A percentile compares a stretch with the other conserved stretches of the same genome.
Evolutionary conservation across 495 filamentous ascomycete species (phyloP).

Genomic region (Penicillium psychrofluorescens): DNA sequence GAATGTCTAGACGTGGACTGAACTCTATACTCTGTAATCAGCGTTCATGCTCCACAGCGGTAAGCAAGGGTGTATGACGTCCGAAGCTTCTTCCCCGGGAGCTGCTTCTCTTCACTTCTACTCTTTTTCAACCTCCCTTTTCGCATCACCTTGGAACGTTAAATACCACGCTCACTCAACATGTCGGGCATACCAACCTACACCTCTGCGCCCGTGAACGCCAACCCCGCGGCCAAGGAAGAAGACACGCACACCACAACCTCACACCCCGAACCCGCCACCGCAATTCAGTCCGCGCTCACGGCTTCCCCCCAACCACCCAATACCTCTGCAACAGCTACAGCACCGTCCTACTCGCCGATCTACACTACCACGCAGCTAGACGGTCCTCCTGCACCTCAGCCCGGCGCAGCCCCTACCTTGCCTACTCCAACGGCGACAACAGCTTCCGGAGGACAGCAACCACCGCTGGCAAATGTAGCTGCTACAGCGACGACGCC

Average conservation of each 20-base stretch:
- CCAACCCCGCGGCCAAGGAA: slow-evolving; percentile 26
- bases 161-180: background rate
- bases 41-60: slow-evolving; percentile 9
- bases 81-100: slow-evolving; percentile 1
- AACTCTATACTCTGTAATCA: background rate
- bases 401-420: slow-evolving; percentile 30
- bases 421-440: slow-evolving; percentile 17
- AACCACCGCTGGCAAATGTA: no score
- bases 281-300: slow-evolving; percentile 15
- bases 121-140: background rate
- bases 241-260: slow-evolving; percentile 12
- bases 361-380: slow-evolving; percentile 43
- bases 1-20: no score
- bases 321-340: slow-evolving; percentile 24
- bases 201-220: slow-evolving; percentile 47
- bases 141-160: background rate
- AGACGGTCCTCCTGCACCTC: slow-evolving; percentile 24
- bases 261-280: slow-evolving; percentile 36
- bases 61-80: slow-evolving; percentile 16
- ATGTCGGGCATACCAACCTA: slow-evolving; percentile 48
- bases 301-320: slow-evolving; percentile 9
- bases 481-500: no score
- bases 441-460: no score
- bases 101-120: no score
- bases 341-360: slow-evolving; percentile 30